These are phyloP conservation scores for Amanita exitialis DNA, from an alignment of 768 basidiomycete genomes.

Conservation along the genomic window DNA sequence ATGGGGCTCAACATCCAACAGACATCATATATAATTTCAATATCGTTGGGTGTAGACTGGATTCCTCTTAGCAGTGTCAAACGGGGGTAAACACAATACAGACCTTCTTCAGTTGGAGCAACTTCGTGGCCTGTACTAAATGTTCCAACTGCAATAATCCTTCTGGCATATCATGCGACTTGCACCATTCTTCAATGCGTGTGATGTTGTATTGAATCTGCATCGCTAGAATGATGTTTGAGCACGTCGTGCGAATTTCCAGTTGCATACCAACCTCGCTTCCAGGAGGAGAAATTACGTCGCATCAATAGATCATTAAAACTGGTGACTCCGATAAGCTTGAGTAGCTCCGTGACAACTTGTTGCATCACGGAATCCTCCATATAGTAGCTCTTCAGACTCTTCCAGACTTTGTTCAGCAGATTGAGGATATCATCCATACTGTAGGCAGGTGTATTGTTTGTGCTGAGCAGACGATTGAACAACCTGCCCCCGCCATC, in stretches of 20 bases:
- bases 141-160: conserved; percentile 96
- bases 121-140: conserved; percentile 98
- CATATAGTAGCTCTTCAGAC: conserved; percentile 96
- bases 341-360: conserved; percentile 88
- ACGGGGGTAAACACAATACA: conserved; percentile 6
- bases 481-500: conserved; percentile 92
- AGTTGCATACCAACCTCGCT: conserved; percentile 63
- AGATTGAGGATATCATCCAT: conserved; percentile 99
- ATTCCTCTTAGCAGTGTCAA: neutral
- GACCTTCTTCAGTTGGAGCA: conserved; percentile 96
- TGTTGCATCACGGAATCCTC: conserved; percentile 96
- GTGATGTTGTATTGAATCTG: conserved; percentile 99
- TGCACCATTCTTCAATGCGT: conserved; percentile 97
- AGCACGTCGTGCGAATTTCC: neutral
- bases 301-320: conserved; percentile 99
- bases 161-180: conserved; percentile 99
- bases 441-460: conserved; percentile 81
- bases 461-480: conserved; percentile 83
- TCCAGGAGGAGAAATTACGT: conserved; percentile 99
- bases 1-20: conserved; percentile 99
- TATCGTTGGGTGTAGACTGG: conserved; percentile 87
- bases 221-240: conserved; percentile 58
- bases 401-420: conserved; percentile 97
- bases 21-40: conserved; percentile 98
- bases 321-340: conserved; percentile 91